These are phyloP conservation scores for Irpex sp. DNA, from an alignment of 1,284 basidiomycete genomes.

Conservation along the genomic window DNA sequence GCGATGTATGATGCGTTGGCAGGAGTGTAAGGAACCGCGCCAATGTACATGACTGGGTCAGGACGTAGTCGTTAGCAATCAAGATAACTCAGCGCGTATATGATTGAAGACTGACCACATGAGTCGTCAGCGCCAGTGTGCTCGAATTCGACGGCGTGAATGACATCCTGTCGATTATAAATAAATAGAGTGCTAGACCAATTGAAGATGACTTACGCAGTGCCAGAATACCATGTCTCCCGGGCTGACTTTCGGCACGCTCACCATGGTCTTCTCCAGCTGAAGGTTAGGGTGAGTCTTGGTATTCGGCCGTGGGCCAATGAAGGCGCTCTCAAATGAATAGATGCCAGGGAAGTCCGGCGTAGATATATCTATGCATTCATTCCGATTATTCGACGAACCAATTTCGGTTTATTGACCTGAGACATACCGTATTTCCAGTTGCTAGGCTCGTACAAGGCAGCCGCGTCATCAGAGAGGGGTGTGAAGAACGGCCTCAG, in stretches of 20 bases:
- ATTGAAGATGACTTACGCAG: constrained; percentile 38
- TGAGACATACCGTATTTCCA: constrained; percentile 65
- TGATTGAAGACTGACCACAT: constrained; percentile 42
- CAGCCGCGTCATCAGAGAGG: constrained; percentile 30
- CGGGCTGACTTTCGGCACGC: constrained; percentile 69
- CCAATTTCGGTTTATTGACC: not conserved
- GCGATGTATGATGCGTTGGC: constrained; percentile 10
- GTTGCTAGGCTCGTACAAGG: constrained; percentile 50
- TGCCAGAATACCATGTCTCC: constrained; percentile 91
- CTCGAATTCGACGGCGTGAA: constrained; percentile 76
- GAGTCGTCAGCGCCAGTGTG: constrained; percentile 72
- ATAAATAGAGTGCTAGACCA: not conserved
- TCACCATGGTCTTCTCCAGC: constrained; percentile 71
- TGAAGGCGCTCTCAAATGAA: constrained; percentile 38
- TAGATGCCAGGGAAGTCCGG: constrained; percentile 61
- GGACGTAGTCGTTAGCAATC: not conserved
- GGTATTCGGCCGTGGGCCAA: constrained; percentile 50
- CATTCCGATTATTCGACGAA: not conserved
- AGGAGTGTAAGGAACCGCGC: constrained; percentile 10
- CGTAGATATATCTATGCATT: constrained; percentile 43
- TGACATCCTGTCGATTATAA: constrained; percentile 45
- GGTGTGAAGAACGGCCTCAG: constrained; percentile 82
- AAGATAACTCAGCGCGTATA: not conserved
- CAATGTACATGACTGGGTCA: constrained; percentile 13
- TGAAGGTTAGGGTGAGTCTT: constrained; percentile 64